Evolutionary conservation across 306 rosid species (phyloP).

Genomic region (Lathyrus sativus): DNA sequence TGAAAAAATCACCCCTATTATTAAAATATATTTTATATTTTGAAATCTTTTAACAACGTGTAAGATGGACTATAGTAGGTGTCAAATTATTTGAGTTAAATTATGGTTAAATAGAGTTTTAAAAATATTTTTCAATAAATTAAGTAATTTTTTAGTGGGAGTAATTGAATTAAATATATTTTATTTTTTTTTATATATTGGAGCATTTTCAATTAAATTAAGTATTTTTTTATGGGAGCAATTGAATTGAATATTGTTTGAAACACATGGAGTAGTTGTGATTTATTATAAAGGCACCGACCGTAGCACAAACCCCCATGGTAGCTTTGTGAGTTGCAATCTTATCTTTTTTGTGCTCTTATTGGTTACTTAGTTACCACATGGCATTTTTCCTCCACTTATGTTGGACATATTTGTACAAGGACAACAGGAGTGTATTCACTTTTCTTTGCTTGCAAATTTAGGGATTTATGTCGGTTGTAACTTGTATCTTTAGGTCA

Average conservation of each 20-base stretch:
- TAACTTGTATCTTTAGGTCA: not conserved
- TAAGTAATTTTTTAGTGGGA: too few relatives aligned
- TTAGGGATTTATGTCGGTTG: not conserved
- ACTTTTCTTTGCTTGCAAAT: not conserved
- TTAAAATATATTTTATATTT: not conserved
- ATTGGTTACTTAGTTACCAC: conserved; percentile 1
- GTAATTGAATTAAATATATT: too few relatives aligned
- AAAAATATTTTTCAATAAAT: too few relatives aligned
- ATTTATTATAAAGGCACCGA: not conserved
- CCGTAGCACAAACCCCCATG: not conserved
- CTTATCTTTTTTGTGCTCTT: not conserved
- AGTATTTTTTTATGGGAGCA: too few relatives aligned
- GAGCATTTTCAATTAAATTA: too few relatives aligned
- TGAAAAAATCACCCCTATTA: conserved; percentile 12
- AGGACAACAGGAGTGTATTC: not conserved
- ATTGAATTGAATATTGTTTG: too few relatives aligned
- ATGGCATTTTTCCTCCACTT: conserved; percentile 1
- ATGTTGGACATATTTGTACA: not conserved
- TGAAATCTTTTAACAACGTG: too few relatives aligned
- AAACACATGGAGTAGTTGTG: too few relatives aligned
- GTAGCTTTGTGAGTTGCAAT: conserved; percentile 10
- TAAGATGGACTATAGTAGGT: too few relatives aligned
- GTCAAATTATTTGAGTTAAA: too few relatives aligned
- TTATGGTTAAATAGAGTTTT: too few relatives aligned
- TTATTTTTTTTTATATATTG: too few relatives aligned